phyloP scores from a whole-genome alignment of 1,139 yeast genomes.

The Candida sp. region DNA sequence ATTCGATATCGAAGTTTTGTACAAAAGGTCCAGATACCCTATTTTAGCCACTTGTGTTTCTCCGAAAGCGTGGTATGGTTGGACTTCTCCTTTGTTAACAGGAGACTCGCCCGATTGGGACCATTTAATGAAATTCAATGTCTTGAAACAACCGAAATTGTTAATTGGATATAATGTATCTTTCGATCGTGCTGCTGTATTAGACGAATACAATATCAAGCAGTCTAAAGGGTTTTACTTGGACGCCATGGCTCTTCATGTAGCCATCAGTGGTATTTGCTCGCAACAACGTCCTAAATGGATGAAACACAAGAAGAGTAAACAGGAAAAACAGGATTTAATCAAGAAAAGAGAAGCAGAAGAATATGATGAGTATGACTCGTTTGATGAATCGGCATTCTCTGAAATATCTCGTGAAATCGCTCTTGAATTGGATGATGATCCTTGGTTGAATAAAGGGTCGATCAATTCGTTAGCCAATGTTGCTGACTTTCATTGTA shows the following conservation, averaged over 20 bases:
- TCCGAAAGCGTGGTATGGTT: constrained; percentile 82
- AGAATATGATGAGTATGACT: constrained; percentile 6
- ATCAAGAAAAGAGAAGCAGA: constrained; percentile 17
- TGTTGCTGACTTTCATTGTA: constrained; percentile 81
- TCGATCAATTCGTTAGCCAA: constrained; percentile 79
- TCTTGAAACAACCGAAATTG: constrained; percentile 46
- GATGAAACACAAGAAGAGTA: constrained; percentile 55
- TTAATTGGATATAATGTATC: constrained; percentile 89
- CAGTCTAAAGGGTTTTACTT: constrained; percentile 72
- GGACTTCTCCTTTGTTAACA: constrained; percentile 86
- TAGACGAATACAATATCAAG: constrained; percentile 75
- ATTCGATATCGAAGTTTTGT: constrained; percentile 89
- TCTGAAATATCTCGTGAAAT: constrained; percentile 16
- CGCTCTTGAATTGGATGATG: constrained; percentile 33
- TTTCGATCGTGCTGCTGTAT: constrained; percentile 82
- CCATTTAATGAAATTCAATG: constrained; percentile 76
- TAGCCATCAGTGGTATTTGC: constrained; percentile 90
- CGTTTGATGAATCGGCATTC: constrained; percentile 6
- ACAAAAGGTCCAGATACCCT: constrained; percentile 71
- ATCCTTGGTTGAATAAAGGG: constrained; percentile 81
- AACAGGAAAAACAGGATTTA: constrained; percentile 20
- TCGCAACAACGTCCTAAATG: constrained; percentile 85
- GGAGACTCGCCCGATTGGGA: constrained; percentile 33
- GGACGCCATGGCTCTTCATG: constrained; percentile 93
- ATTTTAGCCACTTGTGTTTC: constrained; percentile 84